Base-by-base conservation (phyloP, 495 filamentous ascomycete genomes). In the Aspergillus conjunctus region DNA sequence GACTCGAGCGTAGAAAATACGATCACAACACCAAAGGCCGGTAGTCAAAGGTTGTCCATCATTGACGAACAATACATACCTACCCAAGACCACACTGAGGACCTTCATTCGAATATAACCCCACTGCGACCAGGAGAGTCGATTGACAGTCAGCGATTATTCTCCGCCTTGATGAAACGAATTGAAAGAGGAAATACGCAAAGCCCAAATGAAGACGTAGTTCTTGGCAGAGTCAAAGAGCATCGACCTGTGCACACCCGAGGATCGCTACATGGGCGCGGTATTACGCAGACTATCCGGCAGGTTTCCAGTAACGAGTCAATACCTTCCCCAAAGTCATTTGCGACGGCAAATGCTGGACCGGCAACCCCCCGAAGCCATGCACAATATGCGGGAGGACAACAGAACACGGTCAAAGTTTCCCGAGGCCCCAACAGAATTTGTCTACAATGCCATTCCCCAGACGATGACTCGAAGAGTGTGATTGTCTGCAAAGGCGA, bases 151-250 rank as follows among this genome's bases (percentile, higher is more conserved):
- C 81, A 88, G 22, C 82, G 88, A 31, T 75, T 93, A 33, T 92
- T 90, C 64, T 87, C 87, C 3, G 90, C 90, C 0, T 74, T 93
- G 61, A 87, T 91, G 81, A 87, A 84, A 62, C 83, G 85, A 30
- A 81, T 90, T 49, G 76, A 80, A 37, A 67, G 67, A 52, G 56
- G 72, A 59, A 55, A 61, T 21, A 45, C 64, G 2, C 32, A 68
- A 50, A 66, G 70, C 43, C 26, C 65, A 4, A 70, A 78, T 20
- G 68, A 74, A 59, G 72, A 76, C 17, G 63, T 74, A 3, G 33
- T 69, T 7, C 51, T 68, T 43, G 72, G 73, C 21, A 68, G 65
- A 33, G 72, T 78, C 17, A 67, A 71, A 37, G 66, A 69, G 54
- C 71, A 71, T 55, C 68, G 64, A 33, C 69, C 60, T 22, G 51